Base-by-base conservation (phyloP, 2,329 filamentous ascomycete species). In the Calonectria pauciramosa region DNA sequence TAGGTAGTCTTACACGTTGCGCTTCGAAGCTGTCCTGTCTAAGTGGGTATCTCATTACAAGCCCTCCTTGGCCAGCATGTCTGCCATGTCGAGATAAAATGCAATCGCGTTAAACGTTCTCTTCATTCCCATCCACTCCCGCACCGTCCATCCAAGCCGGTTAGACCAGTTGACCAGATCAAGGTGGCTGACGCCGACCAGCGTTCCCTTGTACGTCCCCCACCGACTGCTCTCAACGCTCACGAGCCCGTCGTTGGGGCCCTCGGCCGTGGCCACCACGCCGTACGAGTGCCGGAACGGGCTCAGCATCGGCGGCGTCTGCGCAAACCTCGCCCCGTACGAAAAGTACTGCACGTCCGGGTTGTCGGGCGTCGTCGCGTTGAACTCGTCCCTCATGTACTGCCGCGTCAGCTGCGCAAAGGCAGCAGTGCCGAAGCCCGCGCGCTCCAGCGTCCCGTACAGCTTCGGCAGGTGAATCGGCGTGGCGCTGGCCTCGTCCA, bases 1-100 rank as follows among this genome's bases (percentile, higher is more conserved):
- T 51, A 47, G n/a, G 23, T 54, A 10, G 26, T 26, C 44, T 68
- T 41, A 44, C 36, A 54, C 28, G n/a, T 36, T 52, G 18, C 28
- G 28, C 23, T 11, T 63, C 36, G 10, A 7, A 18, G 56, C 16
- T 26, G 56, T 41, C 10, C 18, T 60, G 34, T 28, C 16, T 28
- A 14, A 56, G 26, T 26, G 36, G 56, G 56, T 20, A 36, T 38
- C 34, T 16, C 26, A 64, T 83, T 74, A 87, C 23, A 86, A 75
- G 2, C 91, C 92, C 81, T 95, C 93, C 79, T 92, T 93, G 2
- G 93, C 92, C 65, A 95, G 85, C 93, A 94, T 95, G 80, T 94
- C 90, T 14, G 89, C 89, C 79, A 94, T 91, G 73, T 89, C 91
- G 2, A 93, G 87, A 78, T 94, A 94, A 79, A 94, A 93, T 0